Evolutionary conservation across 2,329 filamentous ascomycete species (phyloP), one percentile per base, ranked within the genome.

Genomic region (Aspergillus sp.): DNA sequence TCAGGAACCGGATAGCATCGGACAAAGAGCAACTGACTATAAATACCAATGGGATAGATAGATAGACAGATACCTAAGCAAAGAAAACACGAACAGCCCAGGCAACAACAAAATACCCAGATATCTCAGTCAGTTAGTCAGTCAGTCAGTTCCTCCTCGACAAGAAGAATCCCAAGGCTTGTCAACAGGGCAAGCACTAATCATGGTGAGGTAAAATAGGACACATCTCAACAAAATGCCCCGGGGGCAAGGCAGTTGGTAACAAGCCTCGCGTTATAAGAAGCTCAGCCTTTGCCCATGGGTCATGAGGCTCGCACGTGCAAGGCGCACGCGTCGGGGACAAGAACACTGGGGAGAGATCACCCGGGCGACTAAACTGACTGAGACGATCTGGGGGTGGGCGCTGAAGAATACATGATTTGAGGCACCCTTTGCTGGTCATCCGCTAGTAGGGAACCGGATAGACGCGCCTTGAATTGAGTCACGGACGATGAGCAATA

Each of bases 261-360:
- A 19, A 21, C 8, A 9, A 13, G 32, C 12, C 32, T 49, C 25
- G 25, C 47, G 30, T 61, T 65, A 55, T 67, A 62, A 63, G 60
- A 45, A 45, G 47, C 63, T 63, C 60, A 62, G 66, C 65, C 65
- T 52, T 51, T 45, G 17, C 32, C 32, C 19, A 54, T 56, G 41
- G 57, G 61, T 67, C 62, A 68, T 65, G 55, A 55, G 62, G 55
- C 28, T 59, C 9, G 50, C 63, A 68, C 63, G 63, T 65, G 66
- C 61, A 51, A 43, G 63, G 58, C 36, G 65, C 67, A 68, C 66
- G 66, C 65, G 67, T 43, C 41, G 39, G 10, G 3, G 15, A n/a
- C n/a, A 10, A 47, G 58, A 47, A 59, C 12, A 36, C 56, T n/a
- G 36, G 53, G 64, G 55, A 53, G 32, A 51, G 55, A 54, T 63